These are phyloP conservation scores for Calonectria pauciramosa DNA, from an alignment of 2,329 filamentous ascomycete genomes.

Conservation along the genomic window DNA sequence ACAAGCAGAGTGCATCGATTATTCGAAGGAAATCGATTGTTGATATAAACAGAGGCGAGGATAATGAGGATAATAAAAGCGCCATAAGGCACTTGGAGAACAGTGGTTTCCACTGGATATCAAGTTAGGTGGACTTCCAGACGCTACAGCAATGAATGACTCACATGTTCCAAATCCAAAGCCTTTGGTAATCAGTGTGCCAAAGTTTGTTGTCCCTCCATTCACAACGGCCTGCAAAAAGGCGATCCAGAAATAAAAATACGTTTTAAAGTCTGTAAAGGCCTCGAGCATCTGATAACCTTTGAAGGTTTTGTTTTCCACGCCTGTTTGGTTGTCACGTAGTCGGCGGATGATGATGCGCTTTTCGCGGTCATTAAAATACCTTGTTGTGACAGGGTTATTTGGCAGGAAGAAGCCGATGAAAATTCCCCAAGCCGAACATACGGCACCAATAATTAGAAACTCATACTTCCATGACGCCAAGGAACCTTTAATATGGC, in stretches of 20 bases:
- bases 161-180: conserved; percentile 8
- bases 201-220: background rate
- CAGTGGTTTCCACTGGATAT: background rate
- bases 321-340: background rate
- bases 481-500: background rate
- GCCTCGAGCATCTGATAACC: background rate
- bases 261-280: background rate
- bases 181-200: background rate
- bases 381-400: background rate
- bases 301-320: background rate
- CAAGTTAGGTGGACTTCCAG: background rate
- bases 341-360: background rate
- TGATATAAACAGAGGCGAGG: background rate
- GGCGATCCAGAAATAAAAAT: background rate
- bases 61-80: background rate
- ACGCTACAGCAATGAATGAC: background rate
- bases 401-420: background rate
- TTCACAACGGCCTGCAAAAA: background rate
- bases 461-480: conserved; percentile 2
- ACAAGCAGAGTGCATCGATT: background rate
- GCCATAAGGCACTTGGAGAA: background rate
- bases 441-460: background rate
- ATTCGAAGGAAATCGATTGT: background rate
- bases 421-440: background rate
- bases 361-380: background rate